These are phyloP conservation scores for Circinella umbellata DNA, from an alignment of 371 early-diverging fungal species.

Conservation along the genomic window DNA sequence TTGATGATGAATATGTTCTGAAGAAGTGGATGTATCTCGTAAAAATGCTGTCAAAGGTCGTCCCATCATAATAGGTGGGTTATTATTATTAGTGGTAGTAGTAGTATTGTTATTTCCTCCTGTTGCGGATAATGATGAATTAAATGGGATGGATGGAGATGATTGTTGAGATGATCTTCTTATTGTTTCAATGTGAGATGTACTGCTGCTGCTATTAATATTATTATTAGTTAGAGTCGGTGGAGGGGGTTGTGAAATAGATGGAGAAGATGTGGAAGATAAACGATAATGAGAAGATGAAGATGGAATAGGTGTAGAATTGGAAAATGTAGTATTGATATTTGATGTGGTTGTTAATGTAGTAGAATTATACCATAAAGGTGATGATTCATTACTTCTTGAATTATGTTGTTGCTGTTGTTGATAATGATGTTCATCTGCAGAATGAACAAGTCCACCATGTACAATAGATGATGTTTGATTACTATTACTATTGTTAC, in stretches of 20 bases:
- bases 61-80: conserved; percentile 22
- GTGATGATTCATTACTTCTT: background rate
- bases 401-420: background rate
- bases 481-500: background rate
- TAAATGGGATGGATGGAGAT: conserved; percentile 6
- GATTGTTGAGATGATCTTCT: conserved; percentile 15
- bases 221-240: background rate
- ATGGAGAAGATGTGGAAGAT: conserved; percentile 8
- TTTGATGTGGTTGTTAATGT: too few relatives aligned
- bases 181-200: conserved; percentile 17
- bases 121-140: background rate
- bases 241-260: background rate
- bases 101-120: background rate
- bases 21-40: conserved; percentile 13
- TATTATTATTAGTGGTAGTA: background rate
- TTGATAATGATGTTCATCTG: conserved; percentile 1
- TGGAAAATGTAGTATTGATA: background rate
- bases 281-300: conserved; percentile 14
- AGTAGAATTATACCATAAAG: too few relatives aligned
- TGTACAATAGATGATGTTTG: background rate
- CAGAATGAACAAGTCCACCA: background rate
- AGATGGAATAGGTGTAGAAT: background rate
- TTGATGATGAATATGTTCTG: background rate
- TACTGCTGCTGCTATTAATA: background rate
- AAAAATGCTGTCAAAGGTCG: conserved; percentile 26